Base-by-base conservation (phyloP, 106 monocot genomes). In the Dendrobium huoshanense region DNA sequence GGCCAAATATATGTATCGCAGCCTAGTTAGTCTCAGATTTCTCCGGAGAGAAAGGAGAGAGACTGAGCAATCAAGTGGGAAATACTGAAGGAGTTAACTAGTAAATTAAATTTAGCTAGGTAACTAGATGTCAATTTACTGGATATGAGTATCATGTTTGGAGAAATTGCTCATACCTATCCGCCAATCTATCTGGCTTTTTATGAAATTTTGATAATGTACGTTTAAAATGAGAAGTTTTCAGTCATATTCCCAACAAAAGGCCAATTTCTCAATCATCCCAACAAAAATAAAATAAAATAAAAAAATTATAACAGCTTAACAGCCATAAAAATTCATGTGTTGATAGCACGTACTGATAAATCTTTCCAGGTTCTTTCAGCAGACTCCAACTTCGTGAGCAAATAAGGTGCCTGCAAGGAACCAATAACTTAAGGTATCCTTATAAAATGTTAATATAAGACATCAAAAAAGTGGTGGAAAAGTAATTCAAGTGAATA, bases 351-450 rank as follows among this genome's bases (percentile, higher is more conserved):
- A 40, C 90, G 77, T 97, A 97, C 97, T 84, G 97, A 94, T 79
- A 97, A 84, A 55, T 94, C 97, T 84, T 92, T 97, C 97, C 97
- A 97, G 40, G 94, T 94, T 87, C 55, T 94, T 82, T 97, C 97
- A 25, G 92, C 94, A 82, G 94, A 97, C 80, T 97, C 88, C 90
- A 97, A 74, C 79, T 94, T 97, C 43, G 86, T 24, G 55, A 97
- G 92, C 76, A 97, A 76, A 89, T 90, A 97, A 37, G 97, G 88
- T 78, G 86, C 94, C 94, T 95, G 41, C 87, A 84, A 68, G 25
- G 72, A 84, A 20, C 4, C 79, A 79, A 65, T 33, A 51, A 27
- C 11, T 75, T 75, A 40, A 25, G 13, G 18, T 58, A 55, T 47
- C 33, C 44, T 49, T 20, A 11, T 22, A 41, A 72, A 56, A 43